Conservation (phyloP, 495 filamentous ascomycete genomes). For the Lasiosphaeris hirsuta region DNA sequence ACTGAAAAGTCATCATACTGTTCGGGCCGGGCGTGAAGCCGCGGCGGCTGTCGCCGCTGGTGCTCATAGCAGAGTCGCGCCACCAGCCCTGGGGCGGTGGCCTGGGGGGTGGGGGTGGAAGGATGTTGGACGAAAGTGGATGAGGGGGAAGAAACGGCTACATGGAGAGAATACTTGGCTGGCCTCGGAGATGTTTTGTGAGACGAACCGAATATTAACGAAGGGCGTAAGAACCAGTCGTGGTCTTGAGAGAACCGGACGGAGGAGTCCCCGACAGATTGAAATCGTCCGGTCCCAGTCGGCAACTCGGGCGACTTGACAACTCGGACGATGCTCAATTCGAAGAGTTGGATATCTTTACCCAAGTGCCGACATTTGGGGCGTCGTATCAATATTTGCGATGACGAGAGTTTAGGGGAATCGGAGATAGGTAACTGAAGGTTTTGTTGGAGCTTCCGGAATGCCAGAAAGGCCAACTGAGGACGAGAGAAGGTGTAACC, state of each 20-base stretch:
- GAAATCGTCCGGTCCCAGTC: no score
- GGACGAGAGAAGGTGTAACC: slow-evolving; percentile 6
- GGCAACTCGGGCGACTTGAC: background rate
- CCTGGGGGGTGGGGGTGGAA: no score
- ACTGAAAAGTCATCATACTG: slow-evolving; percentile 12
- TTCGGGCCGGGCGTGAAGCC: slow-evolving; percentile 8
- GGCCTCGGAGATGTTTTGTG: no score
- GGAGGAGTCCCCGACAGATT: no score
- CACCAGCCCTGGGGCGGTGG: background rate
- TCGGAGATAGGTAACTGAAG: background rate
- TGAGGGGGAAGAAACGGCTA: background rate
- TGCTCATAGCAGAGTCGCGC: slow-evolving; percentile 11
- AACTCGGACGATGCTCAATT: slow-evolving; percentile 5
- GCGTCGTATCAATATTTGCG: slow-evolving; percentile 9
- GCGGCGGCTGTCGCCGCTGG: slow-evolving; percentile 3
- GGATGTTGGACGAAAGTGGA: background rate
- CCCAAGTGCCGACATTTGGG: slow-evolving; percentile 14
- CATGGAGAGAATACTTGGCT: background rate
- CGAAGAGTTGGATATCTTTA: slow-evolving; percentile 7
- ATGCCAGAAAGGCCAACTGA: background rate
- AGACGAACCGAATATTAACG: background rate
- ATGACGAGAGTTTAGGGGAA: background rate
- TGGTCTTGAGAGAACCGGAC: no score
- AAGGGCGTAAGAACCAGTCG: background rate
- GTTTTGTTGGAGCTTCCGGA: background rate